These are phyloP conservation scores for Coleophoma cylindrospora DNA, from an alignment of 2,329 filamentous ascomycete species.

Conservation along the genomic window DNA sequence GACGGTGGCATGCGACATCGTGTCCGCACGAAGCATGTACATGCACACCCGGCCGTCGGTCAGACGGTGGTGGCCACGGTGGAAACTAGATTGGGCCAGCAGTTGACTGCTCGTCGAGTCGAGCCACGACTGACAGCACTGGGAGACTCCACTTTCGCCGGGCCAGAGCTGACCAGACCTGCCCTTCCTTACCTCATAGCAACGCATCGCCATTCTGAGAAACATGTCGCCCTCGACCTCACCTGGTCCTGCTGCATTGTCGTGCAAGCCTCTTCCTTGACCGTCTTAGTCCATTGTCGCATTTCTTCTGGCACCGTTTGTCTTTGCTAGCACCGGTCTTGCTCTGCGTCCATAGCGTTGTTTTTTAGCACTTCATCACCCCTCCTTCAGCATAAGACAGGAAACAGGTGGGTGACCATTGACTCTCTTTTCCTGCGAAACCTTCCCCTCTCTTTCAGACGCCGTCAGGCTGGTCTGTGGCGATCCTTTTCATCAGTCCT, in stretches of 20 bases:
- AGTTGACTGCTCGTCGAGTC: neutral
- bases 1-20: no score
- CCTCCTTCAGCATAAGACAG: no score
- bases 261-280: conserved; percentile 14
- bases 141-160: conserved; percentile 1
- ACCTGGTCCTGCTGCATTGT: conserved; percentile 10
- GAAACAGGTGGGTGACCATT: conserved; percentile 15
- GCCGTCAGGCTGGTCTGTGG: no score
- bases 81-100: no score
- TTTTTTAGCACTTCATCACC: no score
- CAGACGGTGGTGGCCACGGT: no score
- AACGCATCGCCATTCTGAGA: conserved; percentile 4
- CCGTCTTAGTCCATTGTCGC: neutral
- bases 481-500: no score
- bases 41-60: no score
- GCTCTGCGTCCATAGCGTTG: no score
- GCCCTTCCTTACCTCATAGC: neutral
- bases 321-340: conserved; percentile 2
- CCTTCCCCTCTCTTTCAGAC: no score
- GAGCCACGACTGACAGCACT: neutral
- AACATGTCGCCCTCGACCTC: conserved; percentile 8
- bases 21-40: no score
- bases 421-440: no score
- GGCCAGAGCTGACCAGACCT: conserved; percentile 5
- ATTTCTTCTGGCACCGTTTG: neutral